Base-by-base conservation (phyloP, 257 asterid species). In the Henckelia pumila region DNA sequence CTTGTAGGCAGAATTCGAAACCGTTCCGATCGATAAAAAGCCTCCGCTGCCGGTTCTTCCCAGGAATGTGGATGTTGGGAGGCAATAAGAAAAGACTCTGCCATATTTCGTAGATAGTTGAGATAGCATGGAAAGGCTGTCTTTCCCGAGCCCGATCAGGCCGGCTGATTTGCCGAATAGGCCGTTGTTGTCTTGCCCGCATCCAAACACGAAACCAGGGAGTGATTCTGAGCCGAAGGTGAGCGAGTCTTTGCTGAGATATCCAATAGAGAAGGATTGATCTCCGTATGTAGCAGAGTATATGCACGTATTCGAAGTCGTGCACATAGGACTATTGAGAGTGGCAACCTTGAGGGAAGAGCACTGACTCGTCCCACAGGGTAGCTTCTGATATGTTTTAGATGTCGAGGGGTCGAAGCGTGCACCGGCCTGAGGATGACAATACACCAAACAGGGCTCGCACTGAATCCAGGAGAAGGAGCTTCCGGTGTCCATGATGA, bases 401-500 rank as follows among this genome's bases (percentile, higher is more conserved):
- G 89, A 84, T 28, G 80, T 23, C 0, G 78, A 26, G 23, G 89
- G 89, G 9, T 79, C 40, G 76, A 84, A 84, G 30, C 1, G 70
- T 16, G 75, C 8, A 6, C 85, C 89, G 1, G 53, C 61, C 57
- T 84, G 87, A 2, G 83, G 74, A 26, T 84, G 87, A 69, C 89
- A 84, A 35, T 79, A 81, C 58, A 79, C 71, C n/a, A 35, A 21
- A 40, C 67, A 63, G 1, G 67, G 67, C 56, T 37, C 21, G 9
- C 67, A 63, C 56, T 63, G 67, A 20, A 63, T 11, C 67, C 67
- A 84, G 0, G 89, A 84, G 66, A 84, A 75, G 64, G 89, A 84
- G 82, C 87, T 82, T 25, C 89, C 89, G 0, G 89, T 82, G 72
- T 84, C 89, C 29, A 84, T 82, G 0, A 84, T 78, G 0, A 84